These are phyloP conservation scores for Parsonsia alboflavescens DNA, from an alignment of 257 asterid species.

Conservation along the genomic window DNA sequence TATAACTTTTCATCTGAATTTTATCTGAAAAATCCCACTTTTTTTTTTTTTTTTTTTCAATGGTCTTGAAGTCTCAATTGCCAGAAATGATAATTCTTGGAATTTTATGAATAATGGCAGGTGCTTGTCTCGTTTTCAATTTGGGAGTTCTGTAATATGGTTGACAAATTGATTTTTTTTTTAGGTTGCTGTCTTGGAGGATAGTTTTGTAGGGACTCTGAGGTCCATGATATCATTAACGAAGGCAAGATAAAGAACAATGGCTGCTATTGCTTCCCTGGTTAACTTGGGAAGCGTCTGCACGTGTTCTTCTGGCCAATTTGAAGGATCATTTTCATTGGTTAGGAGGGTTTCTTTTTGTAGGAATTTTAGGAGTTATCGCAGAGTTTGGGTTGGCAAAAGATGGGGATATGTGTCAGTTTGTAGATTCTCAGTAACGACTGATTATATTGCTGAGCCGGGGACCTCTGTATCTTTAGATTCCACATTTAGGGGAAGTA, in stretches of 20 bases:
- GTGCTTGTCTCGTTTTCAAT: constrained; percentile 13
- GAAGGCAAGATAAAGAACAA: constrained; percentile 30
- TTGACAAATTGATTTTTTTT: constrained; percentile 8
- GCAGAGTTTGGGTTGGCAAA: constrained; percentile 50
- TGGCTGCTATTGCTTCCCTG: constrained; percentile 91
- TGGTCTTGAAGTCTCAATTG: not conserved
- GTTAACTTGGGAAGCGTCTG: constrained; percentile 82
- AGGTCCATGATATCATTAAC: constrained; percentile 25
- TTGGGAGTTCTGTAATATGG: not conserved
- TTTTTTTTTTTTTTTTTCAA: not conserved
- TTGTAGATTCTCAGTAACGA: constrained; percentile 79
- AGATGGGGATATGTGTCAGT: constrained; percentile 70
- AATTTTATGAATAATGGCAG: constrained; percentile 17
- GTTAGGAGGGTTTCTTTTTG: constrained; percentile 48
- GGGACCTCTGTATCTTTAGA: constrained; percentile 70
- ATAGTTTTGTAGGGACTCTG: constrained; percentile 3
- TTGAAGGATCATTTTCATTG: constrained; percentile 71
- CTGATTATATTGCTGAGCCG: constrained; percentile 67
- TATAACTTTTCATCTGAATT: not conserved
- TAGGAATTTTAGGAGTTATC: constrained; percentile 45
- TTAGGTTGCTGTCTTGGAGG: constrained; percentile 17
- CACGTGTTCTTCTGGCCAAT: constrained; percentile 54
- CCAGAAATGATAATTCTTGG: not conserved
- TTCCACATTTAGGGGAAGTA: constrained; percentile 55
- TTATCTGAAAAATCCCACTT: not conserved